phyloP scores from a whole-genome alignment of 441 rosid genomes.

The Populus trichocarpa region DNA sequence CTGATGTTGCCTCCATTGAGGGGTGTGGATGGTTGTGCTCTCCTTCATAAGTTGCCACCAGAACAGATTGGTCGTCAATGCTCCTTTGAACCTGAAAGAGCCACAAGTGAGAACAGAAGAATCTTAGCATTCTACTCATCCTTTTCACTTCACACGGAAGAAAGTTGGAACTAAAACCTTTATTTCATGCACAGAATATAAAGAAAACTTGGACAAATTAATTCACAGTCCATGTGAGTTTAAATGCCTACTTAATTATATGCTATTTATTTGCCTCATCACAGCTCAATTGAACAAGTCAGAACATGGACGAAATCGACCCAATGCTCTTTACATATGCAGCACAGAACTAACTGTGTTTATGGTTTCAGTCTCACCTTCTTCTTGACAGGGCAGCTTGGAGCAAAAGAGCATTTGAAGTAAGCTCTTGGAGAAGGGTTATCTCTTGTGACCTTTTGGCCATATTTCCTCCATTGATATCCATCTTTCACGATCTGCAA shows the following conservation, averaged over 20 bases:
- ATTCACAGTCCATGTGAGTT: background rate
- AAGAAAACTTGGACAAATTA: background rate
- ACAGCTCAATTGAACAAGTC: background rate
- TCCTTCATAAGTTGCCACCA: slow-evolving; percentile 97
- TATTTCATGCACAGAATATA: background rate
- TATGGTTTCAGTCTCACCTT: slow-evolving; percentile 43
- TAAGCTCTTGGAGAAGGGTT: slow-evolving; percentile 98
- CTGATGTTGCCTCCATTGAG: slow-evolving; percentile 47
- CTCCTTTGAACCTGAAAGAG: slow-evolving; percentile 79
- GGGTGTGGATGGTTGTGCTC: slow-evolving; percentile 94
- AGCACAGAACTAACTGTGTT: background rate
- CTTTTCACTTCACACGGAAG: background rate
- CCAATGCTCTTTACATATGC: background rate
- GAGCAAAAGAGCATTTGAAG: slow-evolving; percentile 97
- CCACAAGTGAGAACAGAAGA: background rate
- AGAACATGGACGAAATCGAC: background rate
- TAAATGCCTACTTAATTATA: background rate
- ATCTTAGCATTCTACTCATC: background rate
- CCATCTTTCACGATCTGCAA: slow-evolving; percentile 91
- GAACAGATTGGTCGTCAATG: slow-evolving; percentile 72
- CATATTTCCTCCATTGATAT: slow-evolving; percentile 99
- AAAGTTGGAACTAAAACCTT: background rate
- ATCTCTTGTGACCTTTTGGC: slow-evolving; percentile 97
- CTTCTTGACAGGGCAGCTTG: slow-evolving; percentile 94
- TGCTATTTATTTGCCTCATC: background rate